A percentile compares a stretch with the other conserved stretches of the same genome.
phyloP scores from a whole-genome alignment of 768 basidiomycete genomes.

The Lactarius quietus region DNA sequence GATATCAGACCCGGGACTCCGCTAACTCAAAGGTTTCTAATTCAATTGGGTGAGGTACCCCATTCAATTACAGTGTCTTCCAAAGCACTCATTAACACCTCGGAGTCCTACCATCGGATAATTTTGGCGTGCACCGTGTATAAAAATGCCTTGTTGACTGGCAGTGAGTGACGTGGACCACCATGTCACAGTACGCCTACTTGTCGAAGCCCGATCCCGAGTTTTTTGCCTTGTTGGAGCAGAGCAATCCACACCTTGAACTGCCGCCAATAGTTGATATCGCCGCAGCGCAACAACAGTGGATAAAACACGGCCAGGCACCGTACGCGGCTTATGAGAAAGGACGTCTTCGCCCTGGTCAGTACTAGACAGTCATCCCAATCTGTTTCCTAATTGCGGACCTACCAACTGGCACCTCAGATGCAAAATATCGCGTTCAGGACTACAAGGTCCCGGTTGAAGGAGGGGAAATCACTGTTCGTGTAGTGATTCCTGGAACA shows the following conservation, averaged over 20 bases:
- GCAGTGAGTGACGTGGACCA: too few species aligned
- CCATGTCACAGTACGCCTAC: slow-evolving; percentile 2
- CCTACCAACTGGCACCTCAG: background rate
- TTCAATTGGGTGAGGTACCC: too few species aligned
- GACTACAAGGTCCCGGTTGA: slow-evolving; percentile 15
- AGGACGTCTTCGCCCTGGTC: background rate
- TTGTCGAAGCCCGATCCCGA: slow-evolving; percentile 9
- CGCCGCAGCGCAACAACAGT: background rate
- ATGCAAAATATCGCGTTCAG: slow-evolving; percentile 9
- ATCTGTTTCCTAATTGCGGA: background rate
- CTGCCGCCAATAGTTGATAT: background rate
- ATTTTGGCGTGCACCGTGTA: too few species aligned
- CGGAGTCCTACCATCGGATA: too few species aligned
- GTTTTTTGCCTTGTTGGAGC: background rate
- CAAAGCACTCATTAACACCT: too few species aligned
- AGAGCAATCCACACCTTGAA: background rate
- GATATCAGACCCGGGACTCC: too few species aligned
- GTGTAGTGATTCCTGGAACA: slow-evolving; percentile 1
- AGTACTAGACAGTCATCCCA: background rate
- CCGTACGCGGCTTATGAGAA: background rate
- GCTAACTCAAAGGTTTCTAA: too few species aligned
- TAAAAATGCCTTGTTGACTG: too few species aligned
- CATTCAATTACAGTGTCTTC: too few species aligned
- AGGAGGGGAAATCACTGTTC: slow-evolving; percentile 1
- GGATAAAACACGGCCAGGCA: background rate